Base-by-base conservation (phyloP, 1,284 basidiomycete genomes). In the Moesziomyces globuligerus region DNA sequence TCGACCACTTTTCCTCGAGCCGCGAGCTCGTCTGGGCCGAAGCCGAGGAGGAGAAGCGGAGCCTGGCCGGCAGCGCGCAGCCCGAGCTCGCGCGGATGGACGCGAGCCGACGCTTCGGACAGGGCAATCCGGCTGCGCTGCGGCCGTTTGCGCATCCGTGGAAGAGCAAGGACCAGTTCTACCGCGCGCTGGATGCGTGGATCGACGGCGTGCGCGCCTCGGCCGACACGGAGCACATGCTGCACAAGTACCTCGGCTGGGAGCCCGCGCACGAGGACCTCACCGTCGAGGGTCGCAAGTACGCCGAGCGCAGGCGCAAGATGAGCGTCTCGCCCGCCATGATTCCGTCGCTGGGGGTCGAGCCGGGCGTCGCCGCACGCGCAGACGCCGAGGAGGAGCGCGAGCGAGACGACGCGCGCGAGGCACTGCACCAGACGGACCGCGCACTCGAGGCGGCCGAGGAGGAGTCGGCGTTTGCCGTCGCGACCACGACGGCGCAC, bases 11-110 rank as follows among this genome's bases (percentile, higher is more conserved):
- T 36, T 57, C 48, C 13, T 62, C 67, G 15, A 48, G 38, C 17
- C 60, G 72, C 17, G 67, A 67, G 25, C 47, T 75, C 15, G 21
- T 77, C n/a, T 78, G 76, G 76, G 46, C 58, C n/a, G 76, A 78
- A 37, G 58, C 71, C 7, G 73, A 77, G 32, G 67, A 57, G 15
- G 75, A 77, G 44, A 76, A 75, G 48, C 41, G 60, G 37, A 47
- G 53, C 18, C 18, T 66, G 11, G 57, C 57, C n/a, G 55, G 48
- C 4, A 20, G 20, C 6, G 28, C 59, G 15, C 62, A 57, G 23
- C 34, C 46, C 5, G 51, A 55, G 24, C 15, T 62, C 32, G 4
- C 39, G 15, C 29, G 23, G 7, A 50, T 56, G 49, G 71, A 72
- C 29, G 44, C 29, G 26, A 47, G 4, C 11, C 48, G 62, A 29